A percentile compares a stretch with the other conserved stretches of the same genome.
phyloP scores from a whole-genome alignment of 2,329 filamentous ascomycete species.

The Diplodia seriata region DNA sequence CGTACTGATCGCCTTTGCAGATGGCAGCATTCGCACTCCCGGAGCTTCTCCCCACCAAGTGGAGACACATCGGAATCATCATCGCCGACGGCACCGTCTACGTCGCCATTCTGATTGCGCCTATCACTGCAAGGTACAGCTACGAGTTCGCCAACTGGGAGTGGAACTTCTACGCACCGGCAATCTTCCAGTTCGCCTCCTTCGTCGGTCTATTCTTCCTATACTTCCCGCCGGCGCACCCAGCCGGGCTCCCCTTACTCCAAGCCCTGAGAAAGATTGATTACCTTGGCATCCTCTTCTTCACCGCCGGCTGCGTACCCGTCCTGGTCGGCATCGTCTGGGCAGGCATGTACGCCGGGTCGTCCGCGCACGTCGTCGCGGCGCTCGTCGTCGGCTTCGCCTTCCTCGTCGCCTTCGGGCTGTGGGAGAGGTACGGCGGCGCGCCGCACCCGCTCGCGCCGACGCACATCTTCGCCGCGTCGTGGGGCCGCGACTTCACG shows the following conservation, averaged over 20 bases:
- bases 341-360: slow-evolving; percentile 38
- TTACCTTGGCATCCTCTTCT: slow-evolving; percentile 42
- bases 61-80: slow-evolving; percentile 55
- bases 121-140: slow-evolving; percentile 55
- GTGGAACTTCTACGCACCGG: slow-evolving; percentile 56
- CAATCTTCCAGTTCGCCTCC: slow-evolving; percentile 54
- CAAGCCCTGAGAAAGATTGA: slow-evolving; percentile 43
- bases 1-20: slow-evolving; percentile 32
- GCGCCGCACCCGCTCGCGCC: slow-evolving; percentile 50
- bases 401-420: slow-evolving; percentile 41
- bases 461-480: slow-evolving; percentile 54
- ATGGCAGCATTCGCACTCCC: slow-evolving; percentile 56
- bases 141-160: slow-evolving; percentile 51
- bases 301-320: slow-evolving; percentile 40
- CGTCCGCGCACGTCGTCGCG: slow-evolving; percentile 43
- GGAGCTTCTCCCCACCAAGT: slow-evolving; percentile 59
- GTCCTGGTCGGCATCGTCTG: slow-evolving; percentile 47
- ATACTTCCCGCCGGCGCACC: slow-evolving; percentile 52
- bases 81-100: slow-evolving; percentile 51
- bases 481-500: slow-evolving; percentile 56
- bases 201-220: slow-evolving; percentile 53
- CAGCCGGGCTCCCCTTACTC: slow-evolving; percentile 40
- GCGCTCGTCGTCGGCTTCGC: slow-evolving; percentile 44
- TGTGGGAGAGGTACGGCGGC: slow-evolving; percentile 44
- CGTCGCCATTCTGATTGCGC: slow-evolving; percentile 55